phyloP scores from a whole-genome alignment of 495 filamentous ascomycete genomes.

The Cairneyella variabilis region DNA sequence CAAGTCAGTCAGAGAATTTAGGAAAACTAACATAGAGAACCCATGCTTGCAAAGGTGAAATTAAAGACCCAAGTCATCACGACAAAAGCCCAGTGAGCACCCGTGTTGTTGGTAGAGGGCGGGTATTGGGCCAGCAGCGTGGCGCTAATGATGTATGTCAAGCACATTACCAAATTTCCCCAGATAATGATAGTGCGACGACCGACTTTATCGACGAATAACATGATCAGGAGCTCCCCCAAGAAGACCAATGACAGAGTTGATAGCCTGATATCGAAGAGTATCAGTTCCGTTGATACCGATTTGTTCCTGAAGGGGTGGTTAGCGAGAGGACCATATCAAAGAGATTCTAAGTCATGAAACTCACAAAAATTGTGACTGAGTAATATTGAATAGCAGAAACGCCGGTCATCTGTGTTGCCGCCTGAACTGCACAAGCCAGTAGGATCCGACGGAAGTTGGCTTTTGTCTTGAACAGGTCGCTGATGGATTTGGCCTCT shows the following conservation, averaged over 20 bases:
- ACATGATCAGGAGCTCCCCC: constrained; percentile 33
- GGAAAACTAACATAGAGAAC: not conserved
- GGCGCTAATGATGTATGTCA: constrained; percentile 30
- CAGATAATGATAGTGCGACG: constrained; percentile 45
- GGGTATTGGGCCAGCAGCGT: constrained; percentile 31
- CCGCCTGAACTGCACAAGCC: constrained; percentile 46
- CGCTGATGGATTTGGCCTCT: constrained; percentile 2
- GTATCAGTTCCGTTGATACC: constrained; percentile 45
- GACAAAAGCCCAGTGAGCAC: constrained; percentile 26
- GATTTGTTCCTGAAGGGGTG: constrained; percentile 35
- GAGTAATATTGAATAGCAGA: constrained; percentile 53
- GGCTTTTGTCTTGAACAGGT: constrained; percentile 7
- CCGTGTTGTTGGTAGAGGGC: constrained; percentile 30
- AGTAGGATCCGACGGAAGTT: constrained; percentile 48
- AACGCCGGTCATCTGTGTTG: constrained; percentile 46
- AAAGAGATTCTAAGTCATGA: no score
- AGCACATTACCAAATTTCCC: constrained; percentile 40
- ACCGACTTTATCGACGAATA: constrained; percentile 48
- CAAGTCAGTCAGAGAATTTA: not conserved
- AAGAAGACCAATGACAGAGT: constrained; percentile 33
- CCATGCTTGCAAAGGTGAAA: constrained; percentile 32
- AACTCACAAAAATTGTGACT: constrained; percentile 42
- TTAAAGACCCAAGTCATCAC: constrained; percentile 36
- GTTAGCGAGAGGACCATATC: not conserved
- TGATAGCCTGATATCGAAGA: constrained; percentile 48